phyloP scores from a whole-genome alignment of 257 asterid genomes.

The Solanum pimpinellifolium region DNA sequence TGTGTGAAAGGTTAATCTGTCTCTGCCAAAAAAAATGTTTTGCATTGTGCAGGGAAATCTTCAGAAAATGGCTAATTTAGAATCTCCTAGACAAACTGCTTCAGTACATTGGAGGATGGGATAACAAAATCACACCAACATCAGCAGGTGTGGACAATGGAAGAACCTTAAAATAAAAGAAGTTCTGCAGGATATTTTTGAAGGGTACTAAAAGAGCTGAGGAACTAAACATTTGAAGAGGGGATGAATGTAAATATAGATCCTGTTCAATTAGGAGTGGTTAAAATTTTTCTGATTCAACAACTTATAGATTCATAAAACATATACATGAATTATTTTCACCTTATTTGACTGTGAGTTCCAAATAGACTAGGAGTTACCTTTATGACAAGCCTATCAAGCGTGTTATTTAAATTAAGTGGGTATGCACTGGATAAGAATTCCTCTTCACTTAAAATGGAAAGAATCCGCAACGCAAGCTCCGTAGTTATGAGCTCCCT shows the following conservation, averaged over 20 bases:
- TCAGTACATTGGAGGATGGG: not conserved
- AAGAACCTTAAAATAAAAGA: not conserved
- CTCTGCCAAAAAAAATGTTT: not conserved
- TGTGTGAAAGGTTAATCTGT: not conserved
- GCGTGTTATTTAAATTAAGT: slow-evolving; percentile 44
- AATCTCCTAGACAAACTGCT: not conserved
- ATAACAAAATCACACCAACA: not conserved
- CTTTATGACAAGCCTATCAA: slow-evolving; percentile 80
- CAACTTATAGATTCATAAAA: not conserved
- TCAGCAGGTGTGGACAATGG: not conserved
- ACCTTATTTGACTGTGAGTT: not conserved
- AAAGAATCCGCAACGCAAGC: slow-evolving; percentile 81
- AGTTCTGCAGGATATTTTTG: not conserved
- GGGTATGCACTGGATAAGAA: slow-evolving; percentile 69
- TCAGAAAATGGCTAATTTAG: not conserved
- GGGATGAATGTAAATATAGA: not conserved
- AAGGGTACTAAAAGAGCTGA: not conserved
- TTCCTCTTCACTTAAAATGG: slow-evolving; percentile 91
- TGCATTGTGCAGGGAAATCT: not conserved
- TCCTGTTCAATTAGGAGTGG: not conserved
- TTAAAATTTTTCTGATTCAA: not conserved
- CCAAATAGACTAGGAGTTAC: slow-evolving; percentile 19
- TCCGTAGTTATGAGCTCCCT: slow-evolving; percentile 98
- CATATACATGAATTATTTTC: not conserved
- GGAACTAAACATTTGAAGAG: not conserved